A percentile compares a stretch with the other conserved stretches of the same genome.
Conservation (phyloP, 352 stramenopile species). For the Phytophthora megakarya region DNA sequence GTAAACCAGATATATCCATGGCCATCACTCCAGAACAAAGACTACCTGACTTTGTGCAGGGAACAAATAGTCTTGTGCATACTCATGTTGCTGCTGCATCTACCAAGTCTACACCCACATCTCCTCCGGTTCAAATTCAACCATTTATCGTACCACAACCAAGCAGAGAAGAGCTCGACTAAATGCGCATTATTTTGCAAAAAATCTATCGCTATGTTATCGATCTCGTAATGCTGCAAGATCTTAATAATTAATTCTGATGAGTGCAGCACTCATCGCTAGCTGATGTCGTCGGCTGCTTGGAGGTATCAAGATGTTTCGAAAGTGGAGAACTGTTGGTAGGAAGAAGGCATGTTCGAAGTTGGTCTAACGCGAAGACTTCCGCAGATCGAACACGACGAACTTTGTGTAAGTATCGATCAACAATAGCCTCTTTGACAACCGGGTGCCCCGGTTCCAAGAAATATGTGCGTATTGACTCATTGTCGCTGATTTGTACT, state of each 20-base stretch:
- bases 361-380: conserved; percentile 45
- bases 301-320: conserved; percentile 44
- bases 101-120: background rate
- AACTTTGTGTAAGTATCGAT: conserved; percentile 48
- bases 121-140: background rate
- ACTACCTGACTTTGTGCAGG: conserved; percentile 59
- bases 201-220: background rate
- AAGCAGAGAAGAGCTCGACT: background rate
- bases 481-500: conserved; percentile 65
- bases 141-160: conserved; percentile 7
- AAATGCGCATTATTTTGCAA: background rate
- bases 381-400: conserved; percentile 37
- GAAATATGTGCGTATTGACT: conserved; percentile 58
- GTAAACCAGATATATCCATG: background rate
- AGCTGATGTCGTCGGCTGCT: conserved; percentile 28
- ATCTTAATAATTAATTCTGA: background rate
- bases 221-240: conserved; percentile 43
- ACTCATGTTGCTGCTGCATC: conserved; percentile 22
- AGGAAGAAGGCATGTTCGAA: conserved; percentile 58
- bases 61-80: conserved; percentile 45
- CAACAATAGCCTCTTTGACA: conserved; percentile 57
- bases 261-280: conserved; percentile 15
- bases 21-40: conserved; percentile 33
- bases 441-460: conserved; percentile 47
- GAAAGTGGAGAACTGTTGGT: conserved; percentile 59